Conservation (phyloP, 1,284 basidiomycete genomes). For the Rhodotorula sp. region DNA sequence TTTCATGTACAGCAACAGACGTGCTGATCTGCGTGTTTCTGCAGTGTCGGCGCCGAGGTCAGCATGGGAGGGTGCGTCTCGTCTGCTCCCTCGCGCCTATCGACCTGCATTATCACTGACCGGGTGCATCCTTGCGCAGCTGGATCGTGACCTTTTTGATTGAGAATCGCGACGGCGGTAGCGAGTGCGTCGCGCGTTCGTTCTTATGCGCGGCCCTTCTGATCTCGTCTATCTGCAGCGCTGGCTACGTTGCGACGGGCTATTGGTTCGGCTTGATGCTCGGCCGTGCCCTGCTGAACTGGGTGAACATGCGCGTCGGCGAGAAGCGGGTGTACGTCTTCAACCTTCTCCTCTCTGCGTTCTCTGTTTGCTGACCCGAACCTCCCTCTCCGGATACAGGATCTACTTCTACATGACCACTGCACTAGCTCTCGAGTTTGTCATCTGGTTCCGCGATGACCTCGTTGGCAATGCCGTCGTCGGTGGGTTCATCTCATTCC, state of each 20-base stretch:
- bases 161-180: constrained; percentile 29
- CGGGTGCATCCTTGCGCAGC: background rate
- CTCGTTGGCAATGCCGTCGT: constrained; percentile 34
- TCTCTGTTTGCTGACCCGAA: no score
- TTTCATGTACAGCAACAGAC: background rate
- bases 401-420: constrained; percentile 24
- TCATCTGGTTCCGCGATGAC: constrained; percentile 33
- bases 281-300: constrained; percentile 18
- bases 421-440: constrained; percentile 33
- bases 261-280: constrained; percentile 34
- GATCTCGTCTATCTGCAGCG: background rate
- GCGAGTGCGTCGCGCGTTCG: background rate
- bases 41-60: constrained; percentile 39
- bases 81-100: background rate
- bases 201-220: no score
- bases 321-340: constrained; percentile 12
- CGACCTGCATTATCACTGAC: background rate
- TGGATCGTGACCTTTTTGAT: constrained; percentile 41
- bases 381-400: no score
- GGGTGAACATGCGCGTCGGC: constrained; percentile 30
- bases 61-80: constrained; percentile 21
- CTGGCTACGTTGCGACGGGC: constrained; percentile 31
- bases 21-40: no score
- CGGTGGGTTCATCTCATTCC: background rate
- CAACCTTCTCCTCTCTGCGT: no score